phyloP scores from a whole-genome alignment of 768 basidiomycete species.

The Hygrophoropsis aurantiaca region DNA sequence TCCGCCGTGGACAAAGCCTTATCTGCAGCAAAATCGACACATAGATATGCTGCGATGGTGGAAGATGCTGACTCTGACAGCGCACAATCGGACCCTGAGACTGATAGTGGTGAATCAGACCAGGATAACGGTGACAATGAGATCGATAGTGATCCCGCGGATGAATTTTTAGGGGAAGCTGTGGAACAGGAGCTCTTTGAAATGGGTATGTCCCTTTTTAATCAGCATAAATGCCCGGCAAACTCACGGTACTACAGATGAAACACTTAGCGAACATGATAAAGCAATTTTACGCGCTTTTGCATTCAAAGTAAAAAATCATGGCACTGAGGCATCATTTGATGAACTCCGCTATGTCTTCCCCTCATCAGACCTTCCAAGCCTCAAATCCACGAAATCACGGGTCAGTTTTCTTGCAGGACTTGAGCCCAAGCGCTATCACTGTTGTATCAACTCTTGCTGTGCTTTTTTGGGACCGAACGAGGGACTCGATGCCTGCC shows the following conservation, averaged over 20 bases:
- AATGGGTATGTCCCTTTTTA: neutral
- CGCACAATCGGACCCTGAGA: neutral
- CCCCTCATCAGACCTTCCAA: slow-evolving; percentile 14
- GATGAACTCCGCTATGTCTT: slow-evolving; percentile 22
- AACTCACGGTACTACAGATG: neutral
- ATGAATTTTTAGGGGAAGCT: neutral
- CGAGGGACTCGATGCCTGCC: slow-evolving; percentile 27
- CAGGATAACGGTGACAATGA: no score
- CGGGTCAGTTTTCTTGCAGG: slow-evolving; percentile 30
- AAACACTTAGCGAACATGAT: neutral
- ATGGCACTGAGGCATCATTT: slow-evolving; percentile 26
- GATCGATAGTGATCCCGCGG: no score
- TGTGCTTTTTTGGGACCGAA: slow-evolving; percentile 35
- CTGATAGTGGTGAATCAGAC: no score
- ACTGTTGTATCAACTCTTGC: slow-evolving; percentile 47
- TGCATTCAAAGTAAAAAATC: slow-evolving; percentile 27
- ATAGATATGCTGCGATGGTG: no score
- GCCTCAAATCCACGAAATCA: slow-evolving; percentile 15
- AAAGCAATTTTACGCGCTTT: slow-evolving; percentile 26
- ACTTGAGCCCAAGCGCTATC: slow-evolving; percentile 30
- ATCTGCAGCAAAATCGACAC: no score
- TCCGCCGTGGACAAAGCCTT: no score
- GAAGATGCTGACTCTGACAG: no score
- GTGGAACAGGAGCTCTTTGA: neutral
- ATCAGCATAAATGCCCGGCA: neutral